Evolutionary conservation across 75 land plant species (phyloP).

Genomic region (Pinus albicaulis): DNA sequence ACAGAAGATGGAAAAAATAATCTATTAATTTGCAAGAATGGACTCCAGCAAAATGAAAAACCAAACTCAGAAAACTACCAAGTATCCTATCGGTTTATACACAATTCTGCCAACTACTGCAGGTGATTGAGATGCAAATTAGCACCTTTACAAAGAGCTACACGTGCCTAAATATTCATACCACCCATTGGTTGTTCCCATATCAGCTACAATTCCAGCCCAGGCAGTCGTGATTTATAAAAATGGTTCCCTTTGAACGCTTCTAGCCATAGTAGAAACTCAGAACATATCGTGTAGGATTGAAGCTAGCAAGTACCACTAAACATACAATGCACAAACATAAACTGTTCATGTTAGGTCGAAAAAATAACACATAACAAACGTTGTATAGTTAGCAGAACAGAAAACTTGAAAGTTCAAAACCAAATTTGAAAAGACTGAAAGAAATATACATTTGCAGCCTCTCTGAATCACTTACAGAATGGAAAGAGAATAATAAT

Average conservation of each 20-base stretch:
- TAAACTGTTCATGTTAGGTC: constrained; percentile 1
- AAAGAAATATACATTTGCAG: background rate
- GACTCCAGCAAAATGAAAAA: background rate
- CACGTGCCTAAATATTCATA: background rate
- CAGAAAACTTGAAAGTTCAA: background rate
- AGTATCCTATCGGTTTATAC: background rate
- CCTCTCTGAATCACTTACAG: constrained; percentile 52
- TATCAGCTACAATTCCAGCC: background rate
- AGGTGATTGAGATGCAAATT: background rate
- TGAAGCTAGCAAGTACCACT: constrained; percentile 84
- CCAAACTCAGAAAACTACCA: constrained; percentile 1
- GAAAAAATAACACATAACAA: background rate
- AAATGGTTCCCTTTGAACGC: background rate
- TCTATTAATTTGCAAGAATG: background rate
- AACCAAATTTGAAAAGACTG: background rate
- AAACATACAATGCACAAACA: constrained; percentile 13
- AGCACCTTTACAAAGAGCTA: background rate
- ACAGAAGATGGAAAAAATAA: background rate
- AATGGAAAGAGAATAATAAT: constrained; percentile 77
- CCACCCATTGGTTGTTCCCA: background rate
- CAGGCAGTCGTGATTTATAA: background rate
- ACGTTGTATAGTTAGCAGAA: background rate
- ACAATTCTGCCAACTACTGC: background rate
- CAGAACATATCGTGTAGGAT: constrained; percentile 86
- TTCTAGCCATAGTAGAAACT: constrained; percentile 74